phyloP scores from a whole-genome alignment of 2,329 filamentous ascomycete genomes.

The Geoglossum cookeanum region DNA sequence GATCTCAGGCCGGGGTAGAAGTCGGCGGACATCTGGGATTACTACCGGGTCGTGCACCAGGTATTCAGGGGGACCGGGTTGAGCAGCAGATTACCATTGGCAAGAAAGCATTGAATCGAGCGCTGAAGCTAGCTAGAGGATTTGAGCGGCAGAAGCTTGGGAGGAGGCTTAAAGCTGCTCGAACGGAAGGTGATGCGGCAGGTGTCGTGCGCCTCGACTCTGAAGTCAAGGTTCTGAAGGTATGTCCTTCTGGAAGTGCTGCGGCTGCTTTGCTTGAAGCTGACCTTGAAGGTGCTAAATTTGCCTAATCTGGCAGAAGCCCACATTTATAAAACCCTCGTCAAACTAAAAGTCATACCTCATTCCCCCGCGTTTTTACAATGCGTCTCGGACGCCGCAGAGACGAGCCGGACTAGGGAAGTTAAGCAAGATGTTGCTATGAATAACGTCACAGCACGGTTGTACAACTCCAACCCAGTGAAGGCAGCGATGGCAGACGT shows the following conservation, averaged over 20 bases:
- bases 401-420: constrained; percentile 10
- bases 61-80: constrained; percentile 30
- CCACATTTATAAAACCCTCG: constrained; percentile 36
- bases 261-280: not conserved
- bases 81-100: constrained; percentile 33
- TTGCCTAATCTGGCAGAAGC: constrained; percentile 28
- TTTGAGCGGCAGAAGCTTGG: constrained; percentile 61
- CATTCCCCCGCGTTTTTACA: constrained; percentile 28
- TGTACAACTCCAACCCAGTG: constrained; percentile 41
- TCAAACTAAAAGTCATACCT: constrained; percentile 36
- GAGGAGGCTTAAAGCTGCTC: constrained; percentile 38
- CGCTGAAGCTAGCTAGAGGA: constrained; percentile 53
- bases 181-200: constrained; percentile 18
- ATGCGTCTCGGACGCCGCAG: constrained; percentile 19
- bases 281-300: constrained; percentile 27
- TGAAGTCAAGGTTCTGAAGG: constrained; percentile 40
- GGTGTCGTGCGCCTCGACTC: constrained; percentile 40
- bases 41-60: constrained; percentile 13
- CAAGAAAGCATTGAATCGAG: constrained; percentile 41
- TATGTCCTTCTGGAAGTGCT: constrained; percentile 12
- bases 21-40: constrained; percentile 12
- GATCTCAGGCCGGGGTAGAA: constrained; percentile 10
- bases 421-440: constrained; percentile 23
- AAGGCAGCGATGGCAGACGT: constrained; percentile 32
- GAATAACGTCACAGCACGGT: constrained; percentile 37